Evolutionary conservation across 352 stramenopile species (phyloP).

Genomic region (Phytopythium delawarense): DNA sequence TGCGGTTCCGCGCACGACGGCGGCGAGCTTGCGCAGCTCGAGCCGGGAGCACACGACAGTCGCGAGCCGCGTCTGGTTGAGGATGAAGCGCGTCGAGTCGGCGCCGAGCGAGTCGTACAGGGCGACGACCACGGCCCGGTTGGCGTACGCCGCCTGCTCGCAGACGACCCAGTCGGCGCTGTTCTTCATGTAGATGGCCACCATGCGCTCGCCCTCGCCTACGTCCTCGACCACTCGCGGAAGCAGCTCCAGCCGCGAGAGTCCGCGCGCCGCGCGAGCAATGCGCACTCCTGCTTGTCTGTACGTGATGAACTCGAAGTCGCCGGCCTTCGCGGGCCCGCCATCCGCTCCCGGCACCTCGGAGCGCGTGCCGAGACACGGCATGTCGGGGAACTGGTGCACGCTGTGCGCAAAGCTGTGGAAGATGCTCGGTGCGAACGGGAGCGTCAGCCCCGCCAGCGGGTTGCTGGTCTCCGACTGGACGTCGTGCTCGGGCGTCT

Average conservation of each 20-base stretch:
- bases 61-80: conserved; percentile 67
- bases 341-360: conserved; percentile 18
- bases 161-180: conserved; percentile 93
- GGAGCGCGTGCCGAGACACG: conserved; percentile 39
- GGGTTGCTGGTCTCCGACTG: conserved; percentile 11
- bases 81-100: conserved; percentile 68
- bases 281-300: conserved; percentile 34
- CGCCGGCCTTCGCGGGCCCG: conserved; percentile 10
- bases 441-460: conserved; percentile 34
- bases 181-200: conserved; percentile 97
- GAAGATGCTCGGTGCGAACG: conserved; percentile 36
- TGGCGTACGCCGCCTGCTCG: conserved; percentile 81
- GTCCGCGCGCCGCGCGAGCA: conserved; percentile 28
- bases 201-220: conserved; percentile 49
- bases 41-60: conserved; percentile 62
- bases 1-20: conserved; percentile 8
- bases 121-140: conserved; percentile 38
- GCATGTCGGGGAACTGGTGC: conserved; percentile 17
- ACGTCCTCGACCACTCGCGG: conserved; percentile 19
- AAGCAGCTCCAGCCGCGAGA: conserved; percentile 45
- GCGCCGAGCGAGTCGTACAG: conserved; percentile 79
- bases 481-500: not conserved
- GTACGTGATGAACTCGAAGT: conserved; percentile 64
- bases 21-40: conserved; percentile 46
- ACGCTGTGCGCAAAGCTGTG: conserved; percentile 40